phyloP scores from a whole-genome alignment of 2,329 filamentous ascomycete species.

The Pseudopyrenochaeta lycopersici region DNA sequence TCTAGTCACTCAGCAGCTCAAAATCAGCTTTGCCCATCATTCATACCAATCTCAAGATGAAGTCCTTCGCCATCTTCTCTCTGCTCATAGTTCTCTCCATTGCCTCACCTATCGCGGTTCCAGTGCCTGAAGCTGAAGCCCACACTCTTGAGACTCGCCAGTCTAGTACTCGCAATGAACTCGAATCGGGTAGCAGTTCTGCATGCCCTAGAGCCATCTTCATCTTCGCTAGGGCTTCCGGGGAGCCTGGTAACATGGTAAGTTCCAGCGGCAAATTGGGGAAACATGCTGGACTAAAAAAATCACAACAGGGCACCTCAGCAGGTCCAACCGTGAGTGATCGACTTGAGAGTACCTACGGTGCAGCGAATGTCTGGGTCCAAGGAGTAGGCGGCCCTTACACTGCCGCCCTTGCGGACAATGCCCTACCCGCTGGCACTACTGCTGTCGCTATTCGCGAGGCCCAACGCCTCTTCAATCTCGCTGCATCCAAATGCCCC shows the following conservation, averaged over 20 bases:
- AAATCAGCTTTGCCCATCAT: not conserved
- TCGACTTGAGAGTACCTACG: constrained; percentile 17
- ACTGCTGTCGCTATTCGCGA: constrained; percentile 39
- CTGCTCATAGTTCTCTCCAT: constrained; percentile 3
- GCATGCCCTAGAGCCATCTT: constrained; percentile 27
- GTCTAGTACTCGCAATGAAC: constrained; percentile 18
- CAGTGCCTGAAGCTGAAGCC: not conserved
- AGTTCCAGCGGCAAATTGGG: not conserved
- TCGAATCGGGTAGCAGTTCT: constrained; percentile 19
- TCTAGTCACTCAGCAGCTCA: not conserved
- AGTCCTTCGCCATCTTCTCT: constrained; percentile 6
- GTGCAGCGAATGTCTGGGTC: constrained; percentile 22
- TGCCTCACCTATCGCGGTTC: constrained; percentile 4
- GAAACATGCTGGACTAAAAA: not conserved
- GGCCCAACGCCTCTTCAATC: constrained; percentile 42
- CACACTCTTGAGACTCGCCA: constrained; percentile 11
- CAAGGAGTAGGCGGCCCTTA: constrained; percentile 45
- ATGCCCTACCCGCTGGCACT: constrained; percentile 41
- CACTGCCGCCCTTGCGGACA: constrained; percentile 42
- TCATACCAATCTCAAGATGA: constrained; percentile 6
- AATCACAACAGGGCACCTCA: constrained; percentile 8
- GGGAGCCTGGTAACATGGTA: constrained; percentile 32
- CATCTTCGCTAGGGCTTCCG: constrained; percentile 27
- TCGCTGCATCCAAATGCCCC: constrained; percentile 49
- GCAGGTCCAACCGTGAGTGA: constrained; percentile 19